Base-by-base conservation (phyloP, 345 rosid species). In the Acer yangbiense region DNA sequence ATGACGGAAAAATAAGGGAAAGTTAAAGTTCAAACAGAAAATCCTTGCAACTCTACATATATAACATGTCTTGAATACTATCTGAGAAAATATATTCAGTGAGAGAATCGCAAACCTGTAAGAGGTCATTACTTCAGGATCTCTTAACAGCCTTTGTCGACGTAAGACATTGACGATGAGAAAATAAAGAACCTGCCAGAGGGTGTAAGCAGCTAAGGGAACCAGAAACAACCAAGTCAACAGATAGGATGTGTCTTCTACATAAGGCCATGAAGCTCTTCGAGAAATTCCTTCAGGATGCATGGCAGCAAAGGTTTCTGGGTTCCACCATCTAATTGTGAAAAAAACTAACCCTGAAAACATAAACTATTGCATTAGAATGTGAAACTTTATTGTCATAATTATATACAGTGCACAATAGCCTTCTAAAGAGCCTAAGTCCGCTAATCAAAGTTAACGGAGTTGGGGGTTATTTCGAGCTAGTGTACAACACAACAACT, bases 71-170 rank as follows among this genome's bases (percentile, higher is more conserved):
- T n/a, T 32, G 23, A 27, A 18, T 43, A 55, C 11, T 27, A 43
- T 9, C 1, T 11, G 11, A 55, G 14, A 72, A 21, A 78, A 13
- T 35, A 44, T 27, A 57, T 48, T 43, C 17, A 69, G 60, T 61
- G 75, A 61, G 80, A 68, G 25, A 65, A 13, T 23, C 39, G 20
- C 63, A 29, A 74, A 93, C 99, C 99, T 90, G 87, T 93, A 95
- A 14, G 99, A 95, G 72, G 99, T 95, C 99, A 95, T 95, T 72
- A 95, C 99, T 88, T 95, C 99, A 71, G 99, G 99, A 83, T 95
- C 99, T 84, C 95, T 89, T 27, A 95, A 77, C 71, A 95, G 84
- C 85, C 99, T 88, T 82, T 95, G 99, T 46, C 94, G 85, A 57
- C 98, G 97, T 1, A 95, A 84, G 82, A 95, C 99, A 82, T 95